These are phyloP conservation scores for Seiridium cupressi DNA, from an alignment of 2,329 filamentous ascomycete species.

Conservation along the genomic window DNA sequence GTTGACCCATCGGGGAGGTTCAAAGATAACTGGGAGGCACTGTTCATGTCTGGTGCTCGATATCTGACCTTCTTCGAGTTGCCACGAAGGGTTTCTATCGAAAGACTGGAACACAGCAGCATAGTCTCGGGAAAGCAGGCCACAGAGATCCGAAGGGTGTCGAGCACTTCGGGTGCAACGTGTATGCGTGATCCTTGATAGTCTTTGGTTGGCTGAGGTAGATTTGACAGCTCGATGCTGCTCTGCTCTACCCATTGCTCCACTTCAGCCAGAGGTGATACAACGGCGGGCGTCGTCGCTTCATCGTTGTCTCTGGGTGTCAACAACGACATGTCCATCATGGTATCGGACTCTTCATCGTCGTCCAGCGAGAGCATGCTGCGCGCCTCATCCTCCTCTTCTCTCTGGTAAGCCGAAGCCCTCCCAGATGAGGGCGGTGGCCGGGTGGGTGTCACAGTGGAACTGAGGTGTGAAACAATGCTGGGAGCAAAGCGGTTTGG, in stretches of 20 bases:
- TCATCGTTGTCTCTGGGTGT: not conserved
- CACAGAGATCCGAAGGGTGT: constrained; percentile 52
- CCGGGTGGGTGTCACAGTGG: constrained; percentile 2
- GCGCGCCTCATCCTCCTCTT: not conserved
- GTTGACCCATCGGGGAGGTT: constrained; percentile 8
- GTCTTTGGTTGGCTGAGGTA: constrained; percentile 17
- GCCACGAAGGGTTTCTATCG: constrained; percentile 55
- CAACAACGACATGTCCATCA: not conserved
- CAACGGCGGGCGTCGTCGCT: constrained; percentile 12
- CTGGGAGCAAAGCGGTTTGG: not conserved
- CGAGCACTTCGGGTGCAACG: constrained; percentile 51
- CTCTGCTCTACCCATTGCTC: constrained; percentile 23
- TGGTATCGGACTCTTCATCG: not conserved
- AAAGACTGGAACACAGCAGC: constrained; percentile 52
- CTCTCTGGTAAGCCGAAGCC: not conserved
- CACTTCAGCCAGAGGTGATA: constrained; percentile 17
- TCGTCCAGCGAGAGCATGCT: constrained; percentile 3
- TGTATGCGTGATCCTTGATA: constrained; percentile 39
- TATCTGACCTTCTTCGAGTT: constrained; percentile 54
- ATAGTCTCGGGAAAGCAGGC: constrained; percentile 59
- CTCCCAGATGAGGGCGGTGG: not conserved
- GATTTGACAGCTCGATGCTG: constrained; percentile 20
- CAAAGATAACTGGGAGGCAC: constrained; percentile 14
- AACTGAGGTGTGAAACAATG: not conserved
- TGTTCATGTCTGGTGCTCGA: constrained; percentile 14